Conservation (phyloP, 2,329 filamentous ascomycete species). For the Albophoma yamanashiensis region DNA sequence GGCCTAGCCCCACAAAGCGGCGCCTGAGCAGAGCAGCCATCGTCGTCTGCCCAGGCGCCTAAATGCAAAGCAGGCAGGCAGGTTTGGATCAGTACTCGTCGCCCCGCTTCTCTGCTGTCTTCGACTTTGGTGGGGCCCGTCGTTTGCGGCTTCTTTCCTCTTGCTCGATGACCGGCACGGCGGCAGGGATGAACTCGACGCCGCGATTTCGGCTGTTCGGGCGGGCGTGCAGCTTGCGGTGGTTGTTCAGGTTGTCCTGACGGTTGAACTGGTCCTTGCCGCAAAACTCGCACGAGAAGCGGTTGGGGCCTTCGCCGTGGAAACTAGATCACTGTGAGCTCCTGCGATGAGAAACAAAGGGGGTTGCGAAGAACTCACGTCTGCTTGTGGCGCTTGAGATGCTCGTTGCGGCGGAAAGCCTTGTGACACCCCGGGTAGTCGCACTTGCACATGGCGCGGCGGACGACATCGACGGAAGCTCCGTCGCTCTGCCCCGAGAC, state of each 20-base stretch:
- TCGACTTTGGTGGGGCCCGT: conserved; percentile 26
- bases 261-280: conserved; percentile 30
- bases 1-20: not conserved
- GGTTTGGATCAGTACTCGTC: conserved; percentile 14
- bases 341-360: not conserved
- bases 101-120: conserved; percentile 19
- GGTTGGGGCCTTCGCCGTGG: conserved; percentile 27
- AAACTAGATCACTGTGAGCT: conserved; percentile 12
- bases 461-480: conserved; percentile 22
- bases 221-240: conserved; percentile 28
- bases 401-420: conserved; percentile 41
- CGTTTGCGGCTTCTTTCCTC: conserved; percentile 29
- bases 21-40: not conserved
- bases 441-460: conserved; percentile 33
- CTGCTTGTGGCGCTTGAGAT: conserved; percentile 43
- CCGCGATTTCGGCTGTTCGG: conserved; percentile 28
- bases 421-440: conserved; percentile 34
- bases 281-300: conserved; percentile 31
- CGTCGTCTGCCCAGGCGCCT: not conserved
- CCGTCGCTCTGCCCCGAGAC: conserved; percentile 16
- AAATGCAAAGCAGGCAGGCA: not conserved
- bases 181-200: conserved; percentile 27
- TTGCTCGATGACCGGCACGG: conserved; percentile 27
- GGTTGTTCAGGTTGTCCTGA: conserved; percentile 30
- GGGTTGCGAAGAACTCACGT: conserved; percentile 28